phyloP scores from a whole-genome alignment of 148 eudicot genomes.

The Selenicereus undatus region DNA sequence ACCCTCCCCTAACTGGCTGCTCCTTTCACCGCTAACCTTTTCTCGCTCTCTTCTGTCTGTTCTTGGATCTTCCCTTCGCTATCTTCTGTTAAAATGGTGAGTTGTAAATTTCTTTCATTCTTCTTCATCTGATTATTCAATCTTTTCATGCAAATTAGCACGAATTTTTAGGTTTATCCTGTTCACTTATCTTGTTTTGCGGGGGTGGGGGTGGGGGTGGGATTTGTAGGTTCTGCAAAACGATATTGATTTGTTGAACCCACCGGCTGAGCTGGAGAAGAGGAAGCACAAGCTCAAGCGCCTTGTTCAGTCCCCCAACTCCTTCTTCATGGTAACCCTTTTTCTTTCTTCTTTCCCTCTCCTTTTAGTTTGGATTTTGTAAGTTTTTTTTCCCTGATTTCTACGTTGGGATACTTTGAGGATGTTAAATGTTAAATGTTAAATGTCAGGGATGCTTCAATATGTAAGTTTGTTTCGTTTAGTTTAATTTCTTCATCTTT shows the following conservation, averaged over 20 bases:
- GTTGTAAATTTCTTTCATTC: neutral
- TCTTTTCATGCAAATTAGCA: too few species aligned
- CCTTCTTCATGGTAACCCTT: slow-evolving; percentile 31
- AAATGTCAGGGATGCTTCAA: slow-evolving; percentile 41
- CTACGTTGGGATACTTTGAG: slow-evolving; percentile 5
- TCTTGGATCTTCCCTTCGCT: neutral
- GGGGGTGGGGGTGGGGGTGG: too few species aligned
- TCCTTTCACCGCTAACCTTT: too few species aligned
- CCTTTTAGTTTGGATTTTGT: neutral
- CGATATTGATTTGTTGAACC: slow-evolving; percentile 38
- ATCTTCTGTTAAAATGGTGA: neutral
- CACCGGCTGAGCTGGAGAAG: slow-evolving; percentile 37
- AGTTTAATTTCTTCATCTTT: too few species aligned
- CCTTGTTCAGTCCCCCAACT: slow-evolving; percentile 38
- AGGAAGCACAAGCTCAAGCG: slow-evolving; percentile 40
- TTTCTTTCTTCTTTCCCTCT: neutral
- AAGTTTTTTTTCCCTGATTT: neutral
- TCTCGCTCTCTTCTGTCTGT: too few species aligned
- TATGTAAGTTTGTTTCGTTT: slow-evolving; percentile 23
- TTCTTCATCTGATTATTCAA: neutral
- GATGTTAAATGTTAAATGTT: slow-evolving; percentile 37
- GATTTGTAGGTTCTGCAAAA: slow-evolving; percentile 29
- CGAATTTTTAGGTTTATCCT: neutral
- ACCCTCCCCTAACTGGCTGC: too few species aligned
- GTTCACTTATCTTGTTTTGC: neutral